phyloP scores from a whole-genome alignment of 2,329 filamentous ascomycete genomes.

The Ophiostoma sp. region DNA sequence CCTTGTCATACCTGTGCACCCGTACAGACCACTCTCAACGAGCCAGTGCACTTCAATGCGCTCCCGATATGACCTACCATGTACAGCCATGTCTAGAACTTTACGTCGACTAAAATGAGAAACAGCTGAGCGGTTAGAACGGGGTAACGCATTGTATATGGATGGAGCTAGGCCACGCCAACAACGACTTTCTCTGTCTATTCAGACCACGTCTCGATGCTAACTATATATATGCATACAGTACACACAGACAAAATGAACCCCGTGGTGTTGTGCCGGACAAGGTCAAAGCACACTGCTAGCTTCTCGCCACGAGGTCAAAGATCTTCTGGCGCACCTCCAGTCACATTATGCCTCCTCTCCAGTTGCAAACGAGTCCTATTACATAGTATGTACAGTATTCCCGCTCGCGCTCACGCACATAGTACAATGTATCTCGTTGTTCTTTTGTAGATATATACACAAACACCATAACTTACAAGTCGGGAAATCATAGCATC shows the following conservation, averaged over 20 bases:
- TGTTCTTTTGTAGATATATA: neutral
- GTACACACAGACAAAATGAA: neutral
- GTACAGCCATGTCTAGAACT: neutral
- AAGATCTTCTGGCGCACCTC: neutral
- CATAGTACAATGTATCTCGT: neutral
- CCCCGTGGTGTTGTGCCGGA: neutral
- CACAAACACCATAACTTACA: neutral
- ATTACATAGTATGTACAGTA: neutral
- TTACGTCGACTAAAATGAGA: neutral
- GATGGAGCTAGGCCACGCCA: neutral
- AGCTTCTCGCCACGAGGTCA: neutral
- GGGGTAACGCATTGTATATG: too few species aligned
- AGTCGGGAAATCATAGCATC: neutral
- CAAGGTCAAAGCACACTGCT: constrained; percentile 6
- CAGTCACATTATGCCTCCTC: neutral
- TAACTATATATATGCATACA: too few species aligned
- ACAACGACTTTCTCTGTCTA: neutral
- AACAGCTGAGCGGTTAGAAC: neutral
- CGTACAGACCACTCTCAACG: too few species aligned
- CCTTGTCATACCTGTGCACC: neutral
- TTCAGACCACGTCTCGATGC: neutral
- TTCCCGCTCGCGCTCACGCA: neutral
- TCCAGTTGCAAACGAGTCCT: neutral
- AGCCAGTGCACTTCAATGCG: too few species aligned
- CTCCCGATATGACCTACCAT: neutral